phyloP scores from a whole-genome alignment of 306 rosid species.

The Astragalus membranaceus region DNA sequence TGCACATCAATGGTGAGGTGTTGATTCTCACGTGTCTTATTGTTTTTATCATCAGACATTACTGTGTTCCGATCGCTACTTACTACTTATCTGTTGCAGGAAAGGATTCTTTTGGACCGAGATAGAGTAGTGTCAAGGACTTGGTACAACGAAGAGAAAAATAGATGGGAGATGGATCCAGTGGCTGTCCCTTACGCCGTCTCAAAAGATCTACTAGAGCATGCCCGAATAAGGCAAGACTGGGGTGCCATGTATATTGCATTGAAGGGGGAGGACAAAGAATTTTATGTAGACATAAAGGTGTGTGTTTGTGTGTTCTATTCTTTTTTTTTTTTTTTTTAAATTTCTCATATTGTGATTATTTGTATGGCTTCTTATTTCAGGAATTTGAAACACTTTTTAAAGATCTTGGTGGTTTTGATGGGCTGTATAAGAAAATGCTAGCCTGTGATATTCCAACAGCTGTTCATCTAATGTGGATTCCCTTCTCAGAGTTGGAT shows the following conservation, averaged over 20 bases:
- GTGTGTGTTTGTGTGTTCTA: constrained; percentile 26
- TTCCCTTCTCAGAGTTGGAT: constrained; percentile 79
- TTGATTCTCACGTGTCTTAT: background rate
- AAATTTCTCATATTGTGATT: constrained; percentile 18
- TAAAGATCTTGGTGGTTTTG: constrained; percentile 88
- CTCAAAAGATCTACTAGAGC: constrained; percentile 56
- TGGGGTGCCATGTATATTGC: constrained; percentile 81
- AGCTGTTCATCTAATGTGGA: constrained; percentile 79
- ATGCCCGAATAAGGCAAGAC: constrained; percentile 81
- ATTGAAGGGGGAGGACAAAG: constrained; percentile 82
- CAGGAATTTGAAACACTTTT: constrained; percentile 76
- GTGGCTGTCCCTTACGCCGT: constrained; percentile 82
- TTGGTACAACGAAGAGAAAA: constrained; percentile 81
- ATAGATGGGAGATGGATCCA: constrained; percentile 93
- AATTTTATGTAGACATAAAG: constrained; percentile 71
- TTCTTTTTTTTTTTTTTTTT: constrained; percentile 8
- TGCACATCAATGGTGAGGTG: background rate
- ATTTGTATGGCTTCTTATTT: constrained; percentile 23
- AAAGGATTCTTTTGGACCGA: constrained; percentile 70
- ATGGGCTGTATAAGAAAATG: constrained; percentile 88
- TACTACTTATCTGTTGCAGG: constrained; percentile 45
- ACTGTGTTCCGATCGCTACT: background rate
- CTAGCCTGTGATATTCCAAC: constrained; percentile 83
- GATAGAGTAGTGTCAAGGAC: constrained; percentile 83
- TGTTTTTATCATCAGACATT: background rate